Evolutionary conservation across 2,329 filamentous ascomycete species (phyloP).

Genomic region (Ophiocordyceps camponoti-floridani): DNA sequence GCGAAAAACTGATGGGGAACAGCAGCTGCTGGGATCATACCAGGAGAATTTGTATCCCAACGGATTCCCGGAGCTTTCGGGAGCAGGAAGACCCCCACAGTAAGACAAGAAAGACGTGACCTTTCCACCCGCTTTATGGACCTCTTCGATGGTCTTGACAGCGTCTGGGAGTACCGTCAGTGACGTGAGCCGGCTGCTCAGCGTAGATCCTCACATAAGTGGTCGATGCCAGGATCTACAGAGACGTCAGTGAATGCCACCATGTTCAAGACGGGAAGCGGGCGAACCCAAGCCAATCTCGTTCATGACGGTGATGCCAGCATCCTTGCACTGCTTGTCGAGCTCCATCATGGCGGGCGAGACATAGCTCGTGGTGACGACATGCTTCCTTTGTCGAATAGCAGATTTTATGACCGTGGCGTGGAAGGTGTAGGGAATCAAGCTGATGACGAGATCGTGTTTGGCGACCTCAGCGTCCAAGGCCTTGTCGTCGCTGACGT

Average conservation of each 20-base stretch:
- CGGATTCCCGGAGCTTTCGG: conserved; percentile 68
- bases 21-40: conserved; percentile 11
- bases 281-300: conserved; percentile 51
- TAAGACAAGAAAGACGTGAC: conserved; percentile 66
- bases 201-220: conserved; percentile 22
- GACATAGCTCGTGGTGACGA: conserved; percentile 89
- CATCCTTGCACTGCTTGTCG: conserved; percentile 65
- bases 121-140: conserved; percentile 78
- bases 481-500: conserved; percentile 59
- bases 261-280: background rate
- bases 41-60: conserved; percentile 80
- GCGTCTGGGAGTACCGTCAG: conserved; percentile 31
- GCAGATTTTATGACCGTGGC: conserved; percentile 81
- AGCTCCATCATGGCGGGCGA: conserved; percentile 86
- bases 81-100: conserved; percentile 63
- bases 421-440: conserved; percentile 90
- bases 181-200: background rate
- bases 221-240: conserved; percentile 53
- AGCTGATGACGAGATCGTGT: conserved; percentile 58
- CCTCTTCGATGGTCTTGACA: conserved; percentile 71
- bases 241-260: background rate
- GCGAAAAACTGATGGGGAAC: background rate
- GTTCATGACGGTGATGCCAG: conserved; percentile 94
- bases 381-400: conserved; percentile 86
- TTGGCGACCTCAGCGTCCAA: conserved; percentile 68